phyloP scores from a whole-genome alignment of 108 stramenopile species.

The Fragilariopsis cylindrus region DNA sequence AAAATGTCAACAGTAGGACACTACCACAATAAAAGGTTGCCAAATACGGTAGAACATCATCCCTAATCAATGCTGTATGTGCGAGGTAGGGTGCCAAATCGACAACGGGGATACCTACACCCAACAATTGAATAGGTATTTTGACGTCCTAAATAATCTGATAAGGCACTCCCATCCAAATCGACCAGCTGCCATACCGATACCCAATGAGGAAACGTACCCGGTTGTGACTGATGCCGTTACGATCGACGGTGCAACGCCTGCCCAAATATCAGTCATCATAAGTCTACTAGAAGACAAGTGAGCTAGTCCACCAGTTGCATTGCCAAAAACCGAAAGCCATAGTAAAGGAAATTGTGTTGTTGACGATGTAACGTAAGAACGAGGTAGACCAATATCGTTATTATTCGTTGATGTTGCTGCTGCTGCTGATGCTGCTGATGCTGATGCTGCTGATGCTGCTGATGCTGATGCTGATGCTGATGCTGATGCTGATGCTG shows the following conservation, averaged over 20 bases:
- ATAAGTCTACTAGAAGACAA: conserved; percentile 81
- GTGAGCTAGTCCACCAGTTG: conserved; percentile 73
- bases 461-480: too few relatives aligned
- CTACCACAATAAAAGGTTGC: conserved; percentile 64
- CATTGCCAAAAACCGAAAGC: conserved; percentile 73
- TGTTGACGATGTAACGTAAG: conserved; percentile 50
- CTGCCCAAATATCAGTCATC: conserved; percentile 83
- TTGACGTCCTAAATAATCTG: conserved; percentile 68
- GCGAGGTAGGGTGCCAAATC: conserved; percentile 46
- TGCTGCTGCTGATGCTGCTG: background rate
- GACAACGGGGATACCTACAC: conserved; percentile 62
- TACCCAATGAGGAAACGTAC: conserved; percentile 70
- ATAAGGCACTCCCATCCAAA: conserved; percentile 80
- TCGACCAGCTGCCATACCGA: conserved; percentile 77
- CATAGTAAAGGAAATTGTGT: conserved; percentile 78
- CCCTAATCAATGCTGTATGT: conserved; percentile 35
- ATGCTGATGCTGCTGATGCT: background rate
- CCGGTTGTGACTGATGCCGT: conserved; percentile 60
- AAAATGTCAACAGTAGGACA: conserved; percentile 67
- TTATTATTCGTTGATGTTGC: background rate
- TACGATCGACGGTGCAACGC: conserved; percentile 70
- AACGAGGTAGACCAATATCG: conserved; percentile 42
- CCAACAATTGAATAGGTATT: conserved; percentile 67
- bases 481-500: too few relatives aligned
- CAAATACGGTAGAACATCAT: conserved; percentile 49